These are phyloP conservation scores for Rubia peregrina DNA, from an alignment of 305 asterid genomes.

Conservation along the genomic window DNA sequence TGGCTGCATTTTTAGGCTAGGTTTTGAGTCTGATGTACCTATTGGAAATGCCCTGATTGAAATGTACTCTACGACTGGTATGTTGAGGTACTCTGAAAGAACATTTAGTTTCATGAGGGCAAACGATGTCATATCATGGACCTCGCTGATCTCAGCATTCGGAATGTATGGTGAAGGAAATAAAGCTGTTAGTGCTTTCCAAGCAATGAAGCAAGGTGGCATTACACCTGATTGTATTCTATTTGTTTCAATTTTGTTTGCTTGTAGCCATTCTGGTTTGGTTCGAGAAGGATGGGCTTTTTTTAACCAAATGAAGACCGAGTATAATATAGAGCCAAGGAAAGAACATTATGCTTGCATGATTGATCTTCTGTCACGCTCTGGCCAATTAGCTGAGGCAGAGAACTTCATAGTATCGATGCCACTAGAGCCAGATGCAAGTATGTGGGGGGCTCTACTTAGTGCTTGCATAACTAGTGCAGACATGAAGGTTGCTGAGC, in stretches of 20 bases:
- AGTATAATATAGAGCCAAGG: slow-evolving; percentile 53
- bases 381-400: slow-evolving; percentile 61
- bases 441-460: slow-evolving; percentile 73
- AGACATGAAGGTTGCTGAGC: slow-evolving; percentile 47
- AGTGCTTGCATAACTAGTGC: slow-evolving; percentile 66
- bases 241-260: slow-evolving; percentile 56
- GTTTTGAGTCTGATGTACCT: slow-evolving; percentile 44
- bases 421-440: slow-evolving; percentile 69
- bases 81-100: slow-evolving; percentile 38
- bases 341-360: slow-evolving; percentile 76
- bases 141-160: slow-evolving; percentile 60
- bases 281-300: slow-evolving; percentile 58
- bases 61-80: slow-evolving; percentile 70
- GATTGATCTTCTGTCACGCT: slow-evolving; percentile 73
- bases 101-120: slow-evolving; percentile 57
- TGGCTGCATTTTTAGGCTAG: slow-evolving; percentile 50
- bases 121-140: slow-evolving; percentile 71
- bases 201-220: slow-evolving; percentile 48
- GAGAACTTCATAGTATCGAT: slow-evolving; percentile 60
- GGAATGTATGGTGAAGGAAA: slow-evolving; percentile 87
- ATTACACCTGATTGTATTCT: slow-evolving; percentile 49
- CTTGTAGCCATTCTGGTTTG: slow-evolving; percentile 81
- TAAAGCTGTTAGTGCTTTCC: slow-evolving; percentile 57
- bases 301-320: slow-evolving; percentile 63
- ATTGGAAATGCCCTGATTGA: slow-evolving; percentile 71